These are phyloP conservation scores for Neonectria neomacrospora DNA, from an alignment of 2,329 filamentous ascomycete genomes.

Conservation along the genomic window DNA sequence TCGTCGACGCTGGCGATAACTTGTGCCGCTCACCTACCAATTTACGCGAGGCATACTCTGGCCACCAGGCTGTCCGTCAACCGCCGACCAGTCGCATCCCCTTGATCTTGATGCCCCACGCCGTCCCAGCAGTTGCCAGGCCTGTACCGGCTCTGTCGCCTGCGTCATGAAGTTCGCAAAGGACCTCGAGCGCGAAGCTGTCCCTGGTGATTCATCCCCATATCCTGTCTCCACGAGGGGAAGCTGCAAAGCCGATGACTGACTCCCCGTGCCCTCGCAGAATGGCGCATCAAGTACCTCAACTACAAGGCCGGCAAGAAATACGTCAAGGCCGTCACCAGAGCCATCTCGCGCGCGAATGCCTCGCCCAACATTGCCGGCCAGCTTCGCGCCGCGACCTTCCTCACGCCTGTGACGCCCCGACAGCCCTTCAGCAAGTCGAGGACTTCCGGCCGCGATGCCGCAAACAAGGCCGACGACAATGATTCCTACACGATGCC, in stretches of 20 bases:
- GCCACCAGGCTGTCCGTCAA: not conserved
- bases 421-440: conserved; percentile 29
- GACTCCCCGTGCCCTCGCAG: conserved; percentile 49
- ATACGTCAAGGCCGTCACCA: conserved; percentile 83
- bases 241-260: conserved; percentile 6
- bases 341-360: conserved; percentile 74
- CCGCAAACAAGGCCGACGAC: conserved; percentile 12
- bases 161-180: conserved; percentile 73
- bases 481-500: conserved; percentile 23
- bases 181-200: conserved; percentile 86
- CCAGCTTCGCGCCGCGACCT: conserved; percentile 48
- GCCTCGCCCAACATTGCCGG: conserved; percentile 58
- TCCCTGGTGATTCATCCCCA: conserved; percentile 70
- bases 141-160: conserved; percentile 24
- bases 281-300: conserved; percentile 95
- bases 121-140: conserved; percentile 22
- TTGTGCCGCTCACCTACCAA: not conserved
- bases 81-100: conserved; percentile 12
- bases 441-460: conserved; percentile 12
- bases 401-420: conserved; percentile 42
- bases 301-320: conserved; percentile 98
- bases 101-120: conserved; percentile 31
- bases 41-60: not conserved
- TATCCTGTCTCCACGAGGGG: not conserved
- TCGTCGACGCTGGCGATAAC: not conserved